Evolutionary conservation across 768 basidiomycete species (phyloP).

Genomic region (Psilocybe subaeruginosa): DNA sequence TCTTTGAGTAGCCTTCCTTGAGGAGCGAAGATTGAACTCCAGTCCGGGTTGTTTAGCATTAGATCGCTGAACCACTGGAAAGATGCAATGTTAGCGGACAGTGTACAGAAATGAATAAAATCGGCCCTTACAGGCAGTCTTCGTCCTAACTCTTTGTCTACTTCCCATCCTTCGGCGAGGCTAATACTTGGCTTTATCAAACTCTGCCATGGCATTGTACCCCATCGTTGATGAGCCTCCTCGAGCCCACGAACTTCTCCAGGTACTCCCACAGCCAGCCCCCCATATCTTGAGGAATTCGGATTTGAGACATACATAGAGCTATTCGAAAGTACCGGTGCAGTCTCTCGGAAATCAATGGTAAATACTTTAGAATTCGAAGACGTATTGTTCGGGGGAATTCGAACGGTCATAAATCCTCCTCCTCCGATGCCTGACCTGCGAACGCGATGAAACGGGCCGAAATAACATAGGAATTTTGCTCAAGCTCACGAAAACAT

Average conservation of each 20-base stretch:
- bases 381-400: slow-evolving; percentile 54
- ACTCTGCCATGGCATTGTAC: slow-evolving; percentile 74
- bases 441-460: slow-evolving; percentile 6
- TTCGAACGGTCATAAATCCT: slow-evolving; percentile 83
- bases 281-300: slow-evolving; percentile 64
- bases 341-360: slow-evolving; percentile 90
- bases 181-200: slow-evolving; percentile 76
- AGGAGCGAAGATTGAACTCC: slow-evolving; percentile 85
- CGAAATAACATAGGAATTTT: neutral
- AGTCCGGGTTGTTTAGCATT: slow-evolving; percentile 72
- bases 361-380: slow-evolving; percentile 62
- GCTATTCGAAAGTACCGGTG: slow-evolving; percentile 69
- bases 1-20: slow-evolving; percentile 68
- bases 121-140: slow-evolving; percentile 59
- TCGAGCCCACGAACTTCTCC: slow-evolving; percentile 89
- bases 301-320: slow-evolving; percentile 77
- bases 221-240: slow-evolving; percentile 85
- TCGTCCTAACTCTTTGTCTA: slow-evolving; percentile 75
- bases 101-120: neutral
- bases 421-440: slow-evolving; percentile 89
- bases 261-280: slow-evolving; percentile 87
- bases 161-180: slow-evolving; percentile 80
- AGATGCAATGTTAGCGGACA: neutral
- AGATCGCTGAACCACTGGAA: slow-evolving; percentile 47
- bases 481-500: slow-evolving; percentile 77